Evolutionary conservation across 2,329 filamentous ascomycete species (phyloP), one percentile per base, ranked within the genome.

Genomic region (Ophiostoma australiae): DNA sequence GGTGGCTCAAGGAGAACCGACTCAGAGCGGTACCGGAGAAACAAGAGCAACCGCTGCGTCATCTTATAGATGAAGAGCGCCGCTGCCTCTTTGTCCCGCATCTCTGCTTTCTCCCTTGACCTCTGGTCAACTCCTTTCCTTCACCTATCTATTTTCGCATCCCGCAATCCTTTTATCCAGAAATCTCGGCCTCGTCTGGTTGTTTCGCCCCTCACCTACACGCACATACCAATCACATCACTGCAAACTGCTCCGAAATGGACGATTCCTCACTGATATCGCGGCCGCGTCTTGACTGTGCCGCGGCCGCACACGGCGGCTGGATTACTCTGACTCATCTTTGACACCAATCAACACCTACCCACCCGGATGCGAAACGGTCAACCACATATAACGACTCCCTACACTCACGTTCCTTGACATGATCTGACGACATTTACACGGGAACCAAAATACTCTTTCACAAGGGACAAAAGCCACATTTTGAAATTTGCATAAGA

Each of bases 21-120:
- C n/a, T 44, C 70, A 1, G 73, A 75, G n/a, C 73, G 74, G 15
- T 74, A 74, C 70, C 73, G 73, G 33, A 72, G 74, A 70, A 71
- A 31, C 55, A 74, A 73, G 58, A 70, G 68, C 67, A 74, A 71
- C 69, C 72, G 72, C 10, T 75, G 74, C 23, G 74, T 75, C 61
- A 69, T 75, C 63, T 73, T 75, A 75, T 75, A 71, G 70, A 69
- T 55, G 23, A 31, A n/a, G 17, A 48, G 13, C 44, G 39, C 44
- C 23, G 17, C 61, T 35, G 11, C 20, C 10, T n/a, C 10, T n/a
- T n/a, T 17, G 20, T 35, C 33, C 61, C 33, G 17, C 10, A 4
- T 41, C 27, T 58, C 11, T 63, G 33, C 13, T 31, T 31, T 31
- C 27, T 17, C 20, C 20, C 41, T 23, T 20, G 61, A n/a, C 31